A percentile compares a stretch with the other conserved stretches of the same genome.
Evolutionary conservation across 257 asterid genomes (phyloP).

Genomic region (Nicotiana knightiana): DNA sequence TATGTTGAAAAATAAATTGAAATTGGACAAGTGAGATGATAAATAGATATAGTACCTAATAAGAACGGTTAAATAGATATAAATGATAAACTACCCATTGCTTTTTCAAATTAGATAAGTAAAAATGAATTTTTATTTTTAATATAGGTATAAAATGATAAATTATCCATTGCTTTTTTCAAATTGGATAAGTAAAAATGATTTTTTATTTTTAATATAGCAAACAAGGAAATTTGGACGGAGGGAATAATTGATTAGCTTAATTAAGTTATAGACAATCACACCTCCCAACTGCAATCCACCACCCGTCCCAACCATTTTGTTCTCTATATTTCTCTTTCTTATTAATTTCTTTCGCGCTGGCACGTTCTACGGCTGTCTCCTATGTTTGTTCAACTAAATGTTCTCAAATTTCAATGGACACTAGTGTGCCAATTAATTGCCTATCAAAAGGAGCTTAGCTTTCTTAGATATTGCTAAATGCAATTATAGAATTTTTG

Average conservation of each 20-base stretch:
- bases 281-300: slow-evolving; percentile 8
- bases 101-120: no score
- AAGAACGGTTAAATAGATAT: no score
- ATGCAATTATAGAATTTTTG: not conserved
- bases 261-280: not conserved
- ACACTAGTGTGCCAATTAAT: not conserved
- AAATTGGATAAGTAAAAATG: no score
- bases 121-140: no score
- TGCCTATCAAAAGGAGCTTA: not conserved
- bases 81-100: no score
- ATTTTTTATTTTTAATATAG: no score
- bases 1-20: no score
- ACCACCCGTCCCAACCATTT: not conserved
- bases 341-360: slow-evolving; percentile 8
- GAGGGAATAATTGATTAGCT: not conserved
- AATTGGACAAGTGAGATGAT: no score
- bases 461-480: not conserved
- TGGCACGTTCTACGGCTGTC: not conserved
- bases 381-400: not conserved
- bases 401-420: not conserved
- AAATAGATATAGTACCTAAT: no score
- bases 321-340: not conserved
- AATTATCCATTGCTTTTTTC: no score
- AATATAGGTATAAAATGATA: no score
- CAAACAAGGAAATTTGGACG: fast-evolving